These are phyloP conservation scores for Ceratobasidium sp. DNA, from an alignment of 1,284 basidiomycete genomes.

Conservation along the genomic window DNA sequence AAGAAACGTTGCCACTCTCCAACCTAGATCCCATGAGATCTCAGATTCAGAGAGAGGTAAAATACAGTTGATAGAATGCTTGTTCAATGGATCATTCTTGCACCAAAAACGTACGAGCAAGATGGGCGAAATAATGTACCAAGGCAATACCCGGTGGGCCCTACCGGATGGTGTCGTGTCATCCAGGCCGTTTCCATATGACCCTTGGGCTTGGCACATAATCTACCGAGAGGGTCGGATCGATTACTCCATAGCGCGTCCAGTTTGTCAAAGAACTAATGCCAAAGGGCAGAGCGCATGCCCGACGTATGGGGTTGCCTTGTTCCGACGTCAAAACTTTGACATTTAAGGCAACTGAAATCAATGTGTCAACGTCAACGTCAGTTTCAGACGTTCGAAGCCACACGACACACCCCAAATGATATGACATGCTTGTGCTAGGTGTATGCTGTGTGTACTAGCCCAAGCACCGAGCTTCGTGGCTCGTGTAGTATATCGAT, in stretches of 20 bases:
- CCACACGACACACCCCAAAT: not conserved
- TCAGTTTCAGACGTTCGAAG: constrained; percentile 5
- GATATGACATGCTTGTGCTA: not conserved
- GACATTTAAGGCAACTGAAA: not conserved
- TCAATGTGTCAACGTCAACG: not conserved
- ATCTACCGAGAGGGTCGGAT: not conserved
- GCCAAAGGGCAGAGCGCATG: not conserved
- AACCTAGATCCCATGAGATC: not conserved
- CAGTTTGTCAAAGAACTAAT: not conserved
- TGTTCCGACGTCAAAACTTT: not conserved
- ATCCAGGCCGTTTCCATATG: not conserved
- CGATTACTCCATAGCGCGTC: not conserved
- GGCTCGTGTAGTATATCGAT: too few species aligned
- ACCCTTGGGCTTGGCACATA: not conserved
- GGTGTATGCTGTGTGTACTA: too few species aligned
- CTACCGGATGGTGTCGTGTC: not conserved
- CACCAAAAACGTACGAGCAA: not conserved
- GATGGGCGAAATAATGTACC: not conserved
- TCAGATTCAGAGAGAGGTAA: not conserved
- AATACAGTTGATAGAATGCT: not conserved
- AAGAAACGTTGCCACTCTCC: constrained; percentile 14
- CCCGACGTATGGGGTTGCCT: not conserved
- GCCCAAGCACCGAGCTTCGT: too few species aligned
- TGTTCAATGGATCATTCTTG: not conserved
- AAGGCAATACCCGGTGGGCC: not conserved